Percentiles rank a stretch among this genome's conserved stretches.
Evolutionary conservation across 116 monocot genomes (phyloP).

Genomic region (Iris pallida): DNA sequence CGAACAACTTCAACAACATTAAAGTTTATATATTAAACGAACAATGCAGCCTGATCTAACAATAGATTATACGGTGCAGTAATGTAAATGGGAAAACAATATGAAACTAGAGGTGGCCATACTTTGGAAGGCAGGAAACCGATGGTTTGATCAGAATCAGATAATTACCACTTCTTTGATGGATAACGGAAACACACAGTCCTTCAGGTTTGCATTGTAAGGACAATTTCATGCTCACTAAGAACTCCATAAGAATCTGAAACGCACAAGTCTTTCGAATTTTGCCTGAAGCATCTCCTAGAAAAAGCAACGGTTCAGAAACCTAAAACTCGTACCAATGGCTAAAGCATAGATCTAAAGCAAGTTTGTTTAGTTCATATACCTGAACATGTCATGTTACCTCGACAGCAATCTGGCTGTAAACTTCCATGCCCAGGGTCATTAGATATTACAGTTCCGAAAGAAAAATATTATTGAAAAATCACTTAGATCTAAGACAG

Average conservation of each 20-base stretch:
- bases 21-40: background rate
- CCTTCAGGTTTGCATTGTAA: constrained; percentile 35
- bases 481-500: constrained; percentile 1
- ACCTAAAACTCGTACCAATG: too few relatives aligned
- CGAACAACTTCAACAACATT: too few relatives aligned
- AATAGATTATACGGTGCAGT: background rate
- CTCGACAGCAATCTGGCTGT: constrained; percentile 43
- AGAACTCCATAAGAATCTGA: constrained; percentile 46
- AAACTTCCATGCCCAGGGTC: constrained; percentile 12
- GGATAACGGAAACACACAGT: constrained; percentile 37
- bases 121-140: background rate
- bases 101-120: background rate
- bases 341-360: too few relatives aligned
- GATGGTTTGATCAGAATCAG: background rate
- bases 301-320: background rate
- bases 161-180: constrained; percentile 67
- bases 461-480: background rate
- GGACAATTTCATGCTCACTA: constrained; percentile 65
- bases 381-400: constrained; percentile 17
- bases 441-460: constrained; percentile 7
- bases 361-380: background rate
- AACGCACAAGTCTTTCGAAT: constrained; percentile 27
- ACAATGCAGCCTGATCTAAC: background rate
- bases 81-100: too few relatives aligned
- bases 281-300: constrained; percentile 27